Evolutionary conservation across 305 asterid species (phyloP), one percentile per base, ranked within the genome.

Genomic region (Fraxinus baroniana): DNA sequence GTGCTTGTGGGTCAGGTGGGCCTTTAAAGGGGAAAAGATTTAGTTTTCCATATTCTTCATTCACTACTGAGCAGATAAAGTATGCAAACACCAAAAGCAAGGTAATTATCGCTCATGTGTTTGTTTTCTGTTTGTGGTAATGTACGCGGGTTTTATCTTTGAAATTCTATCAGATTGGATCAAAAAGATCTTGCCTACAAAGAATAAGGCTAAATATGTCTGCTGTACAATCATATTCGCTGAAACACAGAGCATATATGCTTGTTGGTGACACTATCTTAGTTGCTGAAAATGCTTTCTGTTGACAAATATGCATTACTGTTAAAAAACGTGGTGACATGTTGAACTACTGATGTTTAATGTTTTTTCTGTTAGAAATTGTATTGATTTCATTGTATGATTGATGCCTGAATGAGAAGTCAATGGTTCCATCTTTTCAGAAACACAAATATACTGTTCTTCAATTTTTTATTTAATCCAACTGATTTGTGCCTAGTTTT

Each of bases 41-140:
- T 80, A 79, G 82, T 77, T 77, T 82, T 35, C 76, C 79, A 22
- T 85, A 79, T 85, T 80, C 84, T 86, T 79, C 86, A 3, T 87
- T 78, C 77, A n/a, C 83, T 78, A 68, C 78, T 66, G 78, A 81
- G 79, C 80, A 28, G 74, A 52, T 80, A 81, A 75, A 87, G 74
- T 84, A 94, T 95, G 98, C 98, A 91, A 94, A 87, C 95, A 37
- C 84, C 98, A 86, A 95, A 92, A 82, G 83, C 92, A 77, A 92
- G 98, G 98, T 95, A 85, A 57, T 79, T 60, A 66, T 82, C 5
- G 26, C 76, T 68, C 66, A 13, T 57, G 37, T 7, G 79, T 74
- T 39, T 7, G 6, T 36, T 84, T 26, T 32, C 66, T 64, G 4
- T 26, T 75, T 82, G 39, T 22, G 0, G 44, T n/a, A 82, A 20